A percentile compares a stretch with the other conserved stretches of the same genome.
Evolutionary conservation across 2,329 filamentous ascomycete species (phyloP).

Genomic region (Scolecobasidium constrictum): DNA sequence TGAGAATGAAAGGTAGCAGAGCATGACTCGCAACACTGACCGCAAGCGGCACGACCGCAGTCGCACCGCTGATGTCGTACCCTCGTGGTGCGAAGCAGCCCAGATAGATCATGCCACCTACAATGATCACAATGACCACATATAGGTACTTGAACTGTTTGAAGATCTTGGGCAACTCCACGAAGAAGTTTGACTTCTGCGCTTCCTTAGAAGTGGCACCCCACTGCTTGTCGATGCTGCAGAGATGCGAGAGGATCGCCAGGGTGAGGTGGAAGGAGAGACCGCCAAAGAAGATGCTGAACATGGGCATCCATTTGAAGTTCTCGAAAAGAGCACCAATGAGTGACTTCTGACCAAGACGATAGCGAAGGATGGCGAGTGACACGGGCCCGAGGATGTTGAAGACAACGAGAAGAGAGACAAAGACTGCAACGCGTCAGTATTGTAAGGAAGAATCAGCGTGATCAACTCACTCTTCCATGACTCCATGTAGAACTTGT

Average conservation of each 20-base stretch:
- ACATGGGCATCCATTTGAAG: conserved; percentile 14
- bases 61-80: conserved; percentile 11
- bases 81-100: conserved; percentile 10
- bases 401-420: conserved; percentile 12
- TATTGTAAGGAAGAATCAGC: no score
- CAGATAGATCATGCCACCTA: conserved; percentile 30
- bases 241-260: conserved; percentile 12
- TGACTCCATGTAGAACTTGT: conserved; percentile 12
- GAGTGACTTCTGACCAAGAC: conserved; percentile 10
- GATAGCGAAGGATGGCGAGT: conserved; percentile 12
- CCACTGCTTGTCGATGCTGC: conserved; percentile 13
- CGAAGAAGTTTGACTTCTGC: conserved; percentile 45
- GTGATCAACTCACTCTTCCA: conserved; percentile 10
- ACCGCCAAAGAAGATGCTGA: conserved; percentile 14
- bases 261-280: conserved; percentile 12
- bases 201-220: conserved; percentile 47
- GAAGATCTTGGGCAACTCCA: conserved; percentile 45
- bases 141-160: conserved; percentile 47
- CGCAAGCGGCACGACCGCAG: conserved; percentile 11
- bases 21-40: conserved; percentile 10
- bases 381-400: conserved; percentile 9
- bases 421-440: conserved; percentile 3
- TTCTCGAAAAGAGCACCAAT: conserved; percentile 12
- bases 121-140: conserved; percentile 35
- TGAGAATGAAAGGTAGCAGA: conserved; percentile 11